These are phyloP conservation scores for Erodium texanum DNA, from an alignment of 441 rosid genomes.

Conservation along the genomic window DNA sequence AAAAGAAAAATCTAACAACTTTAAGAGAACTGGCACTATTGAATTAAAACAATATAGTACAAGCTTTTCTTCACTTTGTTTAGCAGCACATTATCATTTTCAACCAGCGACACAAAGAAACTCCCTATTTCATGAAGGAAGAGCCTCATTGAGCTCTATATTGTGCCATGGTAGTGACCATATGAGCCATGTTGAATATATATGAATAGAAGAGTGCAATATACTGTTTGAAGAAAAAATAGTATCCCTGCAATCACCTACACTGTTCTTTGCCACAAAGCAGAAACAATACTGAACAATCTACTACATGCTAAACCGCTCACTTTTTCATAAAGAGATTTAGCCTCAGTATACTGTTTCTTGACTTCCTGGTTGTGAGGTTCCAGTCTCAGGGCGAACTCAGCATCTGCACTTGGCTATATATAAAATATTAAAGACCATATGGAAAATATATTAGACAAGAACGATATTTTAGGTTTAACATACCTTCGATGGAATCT, in stretches of 20 bases:
- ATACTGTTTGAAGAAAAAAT: not conserved
- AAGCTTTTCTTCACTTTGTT: not conserved
- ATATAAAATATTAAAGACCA: constrained; percentile 20
- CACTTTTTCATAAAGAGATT: constrained; percentile 66
- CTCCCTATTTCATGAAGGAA: not conserved
- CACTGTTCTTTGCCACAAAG: not conserved
- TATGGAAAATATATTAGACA: constrained; percentile 5
- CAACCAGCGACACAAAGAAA: not conserved
- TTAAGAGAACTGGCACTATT: constrained; percentile 8
- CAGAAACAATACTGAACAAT: constrained; percentile 1
- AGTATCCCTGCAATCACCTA: constrained; percentile 4
- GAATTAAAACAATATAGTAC: not conserved
- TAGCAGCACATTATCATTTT: not conserved
- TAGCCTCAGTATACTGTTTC: constrained; percentile 65
- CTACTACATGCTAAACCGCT: constrained; percentile 8
- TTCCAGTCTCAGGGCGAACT: constrained; percentile 75
- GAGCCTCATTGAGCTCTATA: not conserved
- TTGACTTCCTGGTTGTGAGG: constrained; percentile 75
- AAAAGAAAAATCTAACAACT: constrained; percentile 1
- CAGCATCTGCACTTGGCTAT: constrained; percentile 63
- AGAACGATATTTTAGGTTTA: not conserved
- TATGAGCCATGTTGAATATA: not conserved
- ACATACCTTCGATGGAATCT: constrained; percentile 69
- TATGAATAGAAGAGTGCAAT: not conserved
- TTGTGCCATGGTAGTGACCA: not conserved